Evolutionary conservation across 345 rosid genomes (phyloP), one percentile per base, ranked within the genome.

Genomic region (Laguncularia racemosa): DNA sequence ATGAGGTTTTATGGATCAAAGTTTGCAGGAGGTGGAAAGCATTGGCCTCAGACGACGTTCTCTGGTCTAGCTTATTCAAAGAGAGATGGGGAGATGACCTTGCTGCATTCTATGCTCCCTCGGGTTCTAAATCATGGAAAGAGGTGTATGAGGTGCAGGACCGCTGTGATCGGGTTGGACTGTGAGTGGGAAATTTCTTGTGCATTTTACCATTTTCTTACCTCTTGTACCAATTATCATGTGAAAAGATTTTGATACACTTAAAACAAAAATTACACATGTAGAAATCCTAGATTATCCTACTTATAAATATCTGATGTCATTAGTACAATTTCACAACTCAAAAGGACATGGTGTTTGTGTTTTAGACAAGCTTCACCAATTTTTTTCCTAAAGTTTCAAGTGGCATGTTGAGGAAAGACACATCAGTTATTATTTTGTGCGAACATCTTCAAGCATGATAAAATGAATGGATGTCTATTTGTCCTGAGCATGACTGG

Each of bases 11-110:
- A 57, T 43, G 11, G 54, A 55, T 60, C 33, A 43, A 70, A 82
- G 89, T 78, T 57, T 76, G 84, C 80, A 80, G 79, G 77, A 80
- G 74, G 18, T 83, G 89, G 84, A 78, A 76, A 55, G 55, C 38
- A 14, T 21, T 78, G 69, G 80, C 76, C 56, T 80, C 85, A 7
- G 71, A 78, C 3, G 48, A 76, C 52, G 51, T 14, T 4, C 60
- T 83, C 14, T 80, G 89, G 86, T 70, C 51, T 23, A 64, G 71
- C 45, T 70, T 83, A 40, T 80, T 80, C 72, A 60, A 46, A 49
- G 82, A 78, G 63, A 72, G 85, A 70, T 78, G 89, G 89, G 84
- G 89, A 59, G 68, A 28, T 47, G 82, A 83, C 52, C 56, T 56
- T 1, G 80, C 85, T 14, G 59, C 71, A 17, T 74, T 75, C 38